Base-by-base conservation (phyloP, 768 basidiomycete genomes). In the Hortiboletus flavorubellus region DNA sequence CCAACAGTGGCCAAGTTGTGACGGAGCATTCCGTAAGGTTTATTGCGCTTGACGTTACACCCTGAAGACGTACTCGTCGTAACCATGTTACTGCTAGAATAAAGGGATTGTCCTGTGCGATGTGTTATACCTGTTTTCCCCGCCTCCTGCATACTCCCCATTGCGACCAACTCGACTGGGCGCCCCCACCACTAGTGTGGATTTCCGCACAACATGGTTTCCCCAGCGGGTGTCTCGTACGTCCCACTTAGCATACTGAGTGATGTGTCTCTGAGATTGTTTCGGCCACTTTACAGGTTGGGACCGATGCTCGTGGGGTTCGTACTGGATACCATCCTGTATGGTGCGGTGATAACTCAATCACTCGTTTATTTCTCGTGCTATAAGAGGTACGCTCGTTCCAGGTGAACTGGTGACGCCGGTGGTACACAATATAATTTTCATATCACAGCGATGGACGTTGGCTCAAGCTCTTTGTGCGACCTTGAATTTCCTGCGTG, bases 301-400 rank as follows among this genome's bases (percentile, higher is more conserved):
- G 75, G 75, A 6, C 75, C 75, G 2, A 60, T 72, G 44, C 67
- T 76, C 46, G 53, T 69, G 37, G 75, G 75, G 38, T 60, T 72
- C 33, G 61, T 71, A 40, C 59, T 75, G 45, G 72, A 76, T 57
- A 55, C 68, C 26, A 63, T 72, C 34, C 53, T 76, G 45, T 73
- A 65, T 53, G 75, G 75, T 31, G 64, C 65, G 3, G 63, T 74
- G 59, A 49, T 73, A 33, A 66, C 63, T 38, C 76, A 76, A 60
- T 64, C 66, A 0, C 72, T 68, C 59, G 41, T 73, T 45, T 68
- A 69, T 42, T 67, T 64, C 41, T 66, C 67, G 5, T 65, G 56
- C 37, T 68, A 67, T 37, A 68, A 67, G 51, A 61, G 59, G 66
- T 66, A 43, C 10, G 65, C 11, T 38, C 11, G 30, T 34, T 54